Base-by-base conservation (phyloP, 169 alveolate species). In the Eimeria tenella region DNA sequence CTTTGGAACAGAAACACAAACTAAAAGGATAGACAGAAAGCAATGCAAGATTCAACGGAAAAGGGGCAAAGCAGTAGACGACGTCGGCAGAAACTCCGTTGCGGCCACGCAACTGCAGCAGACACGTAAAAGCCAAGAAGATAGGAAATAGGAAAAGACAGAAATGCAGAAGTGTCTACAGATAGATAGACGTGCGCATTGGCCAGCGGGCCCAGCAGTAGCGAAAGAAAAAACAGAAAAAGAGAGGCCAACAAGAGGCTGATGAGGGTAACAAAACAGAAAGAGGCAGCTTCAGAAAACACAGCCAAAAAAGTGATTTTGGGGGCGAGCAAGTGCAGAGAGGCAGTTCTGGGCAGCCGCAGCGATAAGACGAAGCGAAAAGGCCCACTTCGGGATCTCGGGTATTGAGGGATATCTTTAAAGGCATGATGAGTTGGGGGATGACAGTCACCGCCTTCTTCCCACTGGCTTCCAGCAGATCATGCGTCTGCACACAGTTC, bases 401-500 rank as follows among this genome's bases (percentile, higher is more conserved):
- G n/a, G 99, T 98, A 96, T 98, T 98, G 84, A 98, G 96, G 21
- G 99, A 99, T 52, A 17, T 97, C 96, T 97, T 97, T 74, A 98
- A 95, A 3, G 99, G 99, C 79, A 98, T 97, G 93, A 98, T 98
- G 79, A 98, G 96, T 96, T 98, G 98, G 13, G 99, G 99, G 93
- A 98, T 98, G 92, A 98, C 99, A 52, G 98, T 98, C 79, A 98
- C 97, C 42, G 97, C 97, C 96, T 97, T 98, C 89, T 97, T 96
- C 7, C 97, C 97, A 23, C 98, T 98, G 68, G 96, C 96, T 55
- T 97, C 98, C 15, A 98, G 96, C 74, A 98, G 91, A 91, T 97
- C 98, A 86, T 95, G 95, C 15, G 96, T 96, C 95, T 93, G 75
- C 8, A 25, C 13, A 50, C 42, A 11, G 50, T 5, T 31, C 42